A percentile compares a stretch with the other conserved stretches of the same genome.
phyloP scores from a whole-genome alignment of 805 yeast species.

The Ogataea trehaloabstinens region DNA sequence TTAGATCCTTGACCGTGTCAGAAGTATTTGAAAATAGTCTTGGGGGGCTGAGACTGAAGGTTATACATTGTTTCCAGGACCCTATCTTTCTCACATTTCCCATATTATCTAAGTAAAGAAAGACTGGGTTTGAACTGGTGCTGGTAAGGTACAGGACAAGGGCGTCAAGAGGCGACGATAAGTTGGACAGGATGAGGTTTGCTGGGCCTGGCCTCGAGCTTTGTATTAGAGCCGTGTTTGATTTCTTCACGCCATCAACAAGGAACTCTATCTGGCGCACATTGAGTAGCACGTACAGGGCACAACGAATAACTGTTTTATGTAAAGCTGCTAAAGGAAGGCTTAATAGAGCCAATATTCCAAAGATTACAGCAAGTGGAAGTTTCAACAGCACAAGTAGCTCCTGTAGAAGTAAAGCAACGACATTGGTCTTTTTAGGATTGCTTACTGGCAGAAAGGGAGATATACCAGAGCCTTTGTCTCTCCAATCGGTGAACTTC shows the following conservation, averaged over 20 bases:
- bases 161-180: constrained; percentile 58
- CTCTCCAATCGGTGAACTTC: constrained; percentile 81
- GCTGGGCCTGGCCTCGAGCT: constrained; percentile 37
- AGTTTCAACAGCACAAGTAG: constrained; percentile 23
- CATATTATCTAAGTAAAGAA: constrained; percentile 19
- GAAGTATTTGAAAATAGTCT: neutral
- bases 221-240: constrained; percentile 34
- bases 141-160: constrained; percentile 30
- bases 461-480: constrained; percentile 89
- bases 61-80: constrained; percentile 11
- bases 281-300: constrained; percentile 34
- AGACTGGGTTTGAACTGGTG: constrained; percentile 8
- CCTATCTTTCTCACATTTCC: constrained; percentile 12
- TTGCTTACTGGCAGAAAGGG: constrained; percentile 69
- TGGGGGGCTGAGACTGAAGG: constrained; percentile 19
- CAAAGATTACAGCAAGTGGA: constrained; percentile 27
- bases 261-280: constrained; percentile 28
- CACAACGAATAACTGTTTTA: constrained; percentile 15
- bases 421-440: constrained; percentile 16
- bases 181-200: constrained; percentile 56
- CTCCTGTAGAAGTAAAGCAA: constrained; percentile 16
- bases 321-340: constrained; percentile 13
- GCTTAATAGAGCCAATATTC: constrained; percentile 8
- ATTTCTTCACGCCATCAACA: constrained; percentile 50
- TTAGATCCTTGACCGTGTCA: constrained; percentile 17